Base-by-base conservation (phyloP, 2,329 filamentous ascomycete species). In the Fusarium mangiferae region DNA sequence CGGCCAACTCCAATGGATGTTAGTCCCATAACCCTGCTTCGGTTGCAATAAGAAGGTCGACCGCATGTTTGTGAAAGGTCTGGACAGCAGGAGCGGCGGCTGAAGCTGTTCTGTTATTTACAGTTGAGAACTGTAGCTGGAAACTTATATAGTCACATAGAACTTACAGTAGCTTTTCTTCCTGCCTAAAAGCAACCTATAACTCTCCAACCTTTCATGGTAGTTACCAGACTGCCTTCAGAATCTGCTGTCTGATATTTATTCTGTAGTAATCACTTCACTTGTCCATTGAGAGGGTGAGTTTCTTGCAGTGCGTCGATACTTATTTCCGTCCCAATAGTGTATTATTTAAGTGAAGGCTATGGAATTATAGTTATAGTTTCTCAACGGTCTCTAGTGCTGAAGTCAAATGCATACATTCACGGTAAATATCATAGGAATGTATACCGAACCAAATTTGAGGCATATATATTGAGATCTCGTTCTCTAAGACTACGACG, bases 231-330 rank as follows among this genome's bases (percentile, higher is more conserved):
- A 11, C 9, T 26, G 13, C 18, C 13, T 15, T 26, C 30, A 3
- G 8, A 14, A 35, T 11, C 3, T 24, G 12, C 1, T 8, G 1
- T 35, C 20, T 15, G 6, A 12, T 20, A 26, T 17, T 10, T 10
- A 15, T 26, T 22, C 24, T 26, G 17, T 8, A 38, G 14, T 18
- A 26, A 38, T 17, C 6, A 22, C 18, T 38, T 26, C 5, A 11
- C 17, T 8, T 20, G 9, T 36, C n/a, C 7, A 26, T 26, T 7
- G 5, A 38, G 10, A 22, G 18, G 3, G 12, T 10, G 13, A 7
- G n/a, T 14, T 36, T 52, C 13, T 5, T 14, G n/a, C 7, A 22
- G 9, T 35, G 18, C n/a, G 18, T 26, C 6, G 12, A 22, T 6
- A 5, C 24, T 18, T 13, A 20, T 24, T 20, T 26, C 20, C 35